These are phyloP conservation scores for Pseudognaphalium luteoalbum DNA, from an alignment of 129 eudicot species.

Conservation along the genomic window DNA sequence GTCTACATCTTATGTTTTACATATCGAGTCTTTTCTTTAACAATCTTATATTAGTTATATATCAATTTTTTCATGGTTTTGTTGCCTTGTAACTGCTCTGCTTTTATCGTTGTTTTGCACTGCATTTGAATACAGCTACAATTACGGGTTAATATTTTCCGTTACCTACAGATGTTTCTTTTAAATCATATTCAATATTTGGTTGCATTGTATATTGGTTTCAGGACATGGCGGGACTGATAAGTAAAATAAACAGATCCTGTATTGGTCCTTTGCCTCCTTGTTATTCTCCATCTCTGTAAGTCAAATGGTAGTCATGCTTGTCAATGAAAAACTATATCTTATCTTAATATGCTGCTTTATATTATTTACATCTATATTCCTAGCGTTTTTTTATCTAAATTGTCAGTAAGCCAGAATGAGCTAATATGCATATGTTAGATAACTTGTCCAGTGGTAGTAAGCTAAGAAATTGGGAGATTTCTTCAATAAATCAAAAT, in stretches of 20 bases:
- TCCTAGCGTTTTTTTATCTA: not conserved
- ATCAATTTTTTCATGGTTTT: slow-evolving; percentile 3
- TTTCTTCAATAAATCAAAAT: not conserved
- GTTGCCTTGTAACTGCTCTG: not conserved
- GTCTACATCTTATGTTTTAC: not conserved
- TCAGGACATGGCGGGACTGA: slow-evolving; percentile 98
- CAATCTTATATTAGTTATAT: not conserved
- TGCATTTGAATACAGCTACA: slow-evolving; percentile 8
- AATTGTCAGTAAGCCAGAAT: not conserved
- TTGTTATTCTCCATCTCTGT: slow-evolving; percentile 95
- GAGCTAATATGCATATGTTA: slow-evolving; percentile 1
- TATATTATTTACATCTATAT: slow-evolving; percentile 8
- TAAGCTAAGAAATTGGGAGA: not conserved
- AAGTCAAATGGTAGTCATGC: slow-evolving; percentile 42
- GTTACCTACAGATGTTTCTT: slow-evolving; percentile 8
- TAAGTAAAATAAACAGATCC: slow-evolving; percentile 93
- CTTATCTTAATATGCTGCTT: slow-evolving; percentile 2
- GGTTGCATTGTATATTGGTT: slow-evolving; percentile 30
- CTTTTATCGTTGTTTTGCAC: not conserved
- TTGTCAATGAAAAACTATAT: slow-evolving; percentile 8
- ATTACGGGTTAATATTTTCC: not conserved
- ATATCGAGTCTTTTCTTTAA: not conserved
- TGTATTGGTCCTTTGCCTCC: slow-evolving; percentile 97
- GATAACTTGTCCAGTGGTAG: not conserved
- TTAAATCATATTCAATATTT: not conserved